A percentile compares a stretch with the other conserved stretches of the same genome.
These are phyloP conservation scores for Fusarium subtropicale DNA, from an alignment of 2,329 filamentous ascomycete species.

Conservation along the genomic window DNA sequence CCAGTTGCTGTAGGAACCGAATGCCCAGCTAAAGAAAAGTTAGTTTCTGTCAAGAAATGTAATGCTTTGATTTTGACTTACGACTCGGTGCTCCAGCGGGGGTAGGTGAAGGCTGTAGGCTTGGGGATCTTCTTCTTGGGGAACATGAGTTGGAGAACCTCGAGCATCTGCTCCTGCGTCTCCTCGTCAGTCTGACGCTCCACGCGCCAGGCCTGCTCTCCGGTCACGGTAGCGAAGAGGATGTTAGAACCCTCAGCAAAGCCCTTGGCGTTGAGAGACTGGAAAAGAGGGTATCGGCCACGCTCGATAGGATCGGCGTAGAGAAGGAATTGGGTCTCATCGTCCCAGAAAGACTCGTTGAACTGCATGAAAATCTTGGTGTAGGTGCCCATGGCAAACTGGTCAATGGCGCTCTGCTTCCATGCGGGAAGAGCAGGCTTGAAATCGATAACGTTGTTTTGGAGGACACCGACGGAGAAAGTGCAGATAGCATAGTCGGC, in stretches of 20 bases:
- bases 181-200: conserved; percentile 70
- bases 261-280: conserved; percentile 68
- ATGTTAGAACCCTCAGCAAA: conserved; percentile 73
- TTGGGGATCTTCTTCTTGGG: conserved; percentile 67
- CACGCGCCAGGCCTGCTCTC: conserved; percentile 57
- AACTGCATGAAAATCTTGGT: conserved; percentile 81
- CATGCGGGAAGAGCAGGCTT: conserved; percentile 68
- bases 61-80: conserved; percentile 11
- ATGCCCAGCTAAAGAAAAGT: conserved; percentile 53
- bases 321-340: conserved; percentile 57
- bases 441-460: conserved; percentile 70
- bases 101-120: conserved; percentile 70
- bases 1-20: conserved; percentile 77
- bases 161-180: conserved; percentile 67
- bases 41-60: neutral
- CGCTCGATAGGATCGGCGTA: conserved; percentile 58
- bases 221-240: conserved; percentile 67
- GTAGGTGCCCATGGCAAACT: conserved; percentile 77
- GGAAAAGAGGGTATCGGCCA: conserved; percentile 68
- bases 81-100: conserved; percentile 49
- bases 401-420: conserved; percentile 73
- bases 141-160: conserved; percentile 71
- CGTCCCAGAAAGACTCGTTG: conserved; percentile 72
- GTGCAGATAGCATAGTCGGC: conserved; percentile 74
- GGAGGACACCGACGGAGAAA: conserved; percentile 75